These are phyloP conservation scores for Bassia scoparia DNA, from an alignment of 148 eudicot species.

Conservation along the genomic window DNA sequence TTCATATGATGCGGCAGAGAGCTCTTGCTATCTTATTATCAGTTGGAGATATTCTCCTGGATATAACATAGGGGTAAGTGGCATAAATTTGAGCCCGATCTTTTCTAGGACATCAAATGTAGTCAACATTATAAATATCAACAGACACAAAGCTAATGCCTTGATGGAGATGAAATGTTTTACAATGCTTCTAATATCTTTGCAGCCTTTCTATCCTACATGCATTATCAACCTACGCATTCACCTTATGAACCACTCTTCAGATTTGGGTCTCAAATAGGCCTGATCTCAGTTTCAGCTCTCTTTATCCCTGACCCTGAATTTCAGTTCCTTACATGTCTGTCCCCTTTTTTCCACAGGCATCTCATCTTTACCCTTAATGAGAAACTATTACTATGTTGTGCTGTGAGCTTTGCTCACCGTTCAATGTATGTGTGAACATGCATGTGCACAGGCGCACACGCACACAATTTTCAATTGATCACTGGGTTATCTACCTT, in stretches of 20 bases:
- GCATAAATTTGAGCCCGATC: neutral
- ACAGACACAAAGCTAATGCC: neutral
- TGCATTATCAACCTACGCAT: too few relatives aligned
- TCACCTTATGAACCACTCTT: neutral
- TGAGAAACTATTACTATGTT: too few relatives aligned
- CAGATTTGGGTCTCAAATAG: neutral
- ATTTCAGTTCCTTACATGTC: neutral
- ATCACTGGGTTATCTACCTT: too few relatives aligned
- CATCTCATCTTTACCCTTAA: too few relatives aligned
- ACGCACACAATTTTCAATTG: too few relatives aligned
- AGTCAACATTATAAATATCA: neutral
- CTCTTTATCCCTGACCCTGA: neutral
- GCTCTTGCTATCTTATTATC: neutral
- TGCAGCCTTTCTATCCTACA: too few relatives aligned
- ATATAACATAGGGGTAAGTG: neutral
- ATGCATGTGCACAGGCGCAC: too few relatives aligned
- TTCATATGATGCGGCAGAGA: neutral
- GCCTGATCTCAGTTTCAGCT: neutral
- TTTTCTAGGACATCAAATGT: neutral
- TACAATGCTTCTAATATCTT: too few relatives aligned
- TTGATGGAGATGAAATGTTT: neutral
- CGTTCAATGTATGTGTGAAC: too few relatives aligned
- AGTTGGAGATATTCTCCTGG: neutral
- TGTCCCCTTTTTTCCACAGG: conserved; percentile 2
- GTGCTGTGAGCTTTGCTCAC: too few relatives aligned